A percentile compares a stretch with the other conserved stretches of the same genome.
These are phyloP conservation scores for Luffa acutangula DNA, from an alignment of 306 rosid species.

Conservation along the genomic window DNA sequence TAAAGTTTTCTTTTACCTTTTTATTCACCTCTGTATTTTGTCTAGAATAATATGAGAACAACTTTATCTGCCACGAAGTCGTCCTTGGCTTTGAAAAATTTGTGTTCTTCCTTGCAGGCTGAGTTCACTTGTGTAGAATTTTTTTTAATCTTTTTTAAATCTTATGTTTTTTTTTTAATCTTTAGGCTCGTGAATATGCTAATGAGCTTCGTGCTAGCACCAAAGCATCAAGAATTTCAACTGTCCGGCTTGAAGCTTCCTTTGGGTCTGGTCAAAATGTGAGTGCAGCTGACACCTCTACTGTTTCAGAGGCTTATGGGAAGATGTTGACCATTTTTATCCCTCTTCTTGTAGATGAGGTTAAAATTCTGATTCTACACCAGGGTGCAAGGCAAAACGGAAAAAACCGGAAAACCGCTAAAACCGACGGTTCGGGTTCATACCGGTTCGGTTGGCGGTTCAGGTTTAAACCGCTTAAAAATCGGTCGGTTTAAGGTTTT, in stretches of 20 bases:
- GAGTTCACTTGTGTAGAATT: not conserved
- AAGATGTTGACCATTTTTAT: conserved; percentile 81
- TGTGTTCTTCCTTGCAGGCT: not conserved
- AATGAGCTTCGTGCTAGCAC: conserved; percentile 90
- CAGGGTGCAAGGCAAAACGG: no score
- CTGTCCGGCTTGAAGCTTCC: conserved; percentile 66
- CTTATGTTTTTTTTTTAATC: conserved; percentile 1
- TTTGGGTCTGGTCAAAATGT: conserved; percentile 61
- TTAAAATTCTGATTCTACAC: conserved; percentile 19
- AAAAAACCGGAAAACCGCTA: no score
- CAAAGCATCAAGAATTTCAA: conserved; percentile 53
- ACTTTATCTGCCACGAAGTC: not conserved
- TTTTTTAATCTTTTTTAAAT: not conserved
- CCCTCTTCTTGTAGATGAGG: conserved; percentile 99
- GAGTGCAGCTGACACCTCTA: conserved; percentile 55
- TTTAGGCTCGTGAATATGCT: conserved; percentile 88
- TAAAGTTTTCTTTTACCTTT: not conserved
- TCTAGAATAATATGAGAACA: not conserved
- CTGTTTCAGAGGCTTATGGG: conserved; percentile 86
- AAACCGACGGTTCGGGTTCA: no score
- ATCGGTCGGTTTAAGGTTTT: no score
- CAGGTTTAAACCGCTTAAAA: no score
- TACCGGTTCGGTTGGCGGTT: no score
- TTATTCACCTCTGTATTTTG: not conserved
- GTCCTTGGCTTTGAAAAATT: not conserved